A percentile compares a stretch with the other conserved stretches of the same genome.
Evolutionary conservation across 352 stramenopile genomes (phyloP).

Genomic region (Hyaloperonospora arabidopsidis): DNA sequence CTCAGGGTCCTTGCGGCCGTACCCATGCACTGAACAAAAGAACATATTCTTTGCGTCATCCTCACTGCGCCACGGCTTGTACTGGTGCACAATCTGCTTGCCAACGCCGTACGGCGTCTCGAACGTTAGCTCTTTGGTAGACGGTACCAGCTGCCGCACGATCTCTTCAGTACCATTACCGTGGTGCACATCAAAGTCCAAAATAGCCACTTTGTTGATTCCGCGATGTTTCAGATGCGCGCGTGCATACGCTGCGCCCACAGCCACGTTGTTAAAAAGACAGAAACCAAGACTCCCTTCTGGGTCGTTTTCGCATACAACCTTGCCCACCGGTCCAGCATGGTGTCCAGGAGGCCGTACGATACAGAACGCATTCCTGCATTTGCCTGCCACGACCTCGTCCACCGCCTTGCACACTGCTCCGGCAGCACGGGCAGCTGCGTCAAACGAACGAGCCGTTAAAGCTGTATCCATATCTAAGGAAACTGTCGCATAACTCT

Average conservation of each 20-base stretch:
- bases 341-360: constrained; percentile 96
- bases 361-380: constrained; percentile 94
- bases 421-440: constrained; percentile 69
- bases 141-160: constrained; percentile 88
- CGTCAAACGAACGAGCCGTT: constrained; percentile 67
- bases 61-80: constrained; percentile 95
- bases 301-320: constrained; percentile 89
- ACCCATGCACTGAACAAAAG: constrained; percentile 89
- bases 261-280: constrained; percentile 97
- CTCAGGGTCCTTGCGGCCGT: constrained; percentile 64
- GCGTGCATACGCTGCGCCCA: constrained; percentile 93
- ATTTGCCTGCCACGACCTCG: constrained; percentile 77
- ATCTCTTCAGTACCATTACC: constrained; percentile 97
- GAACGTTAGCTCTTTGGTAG: constrained; percentile 64
- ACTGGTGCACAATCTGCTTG: constrained; percentile 76
- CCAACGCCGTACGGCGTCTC: constrained; percentile 88
- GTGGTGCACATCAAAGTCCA: constrained; percentile 99
- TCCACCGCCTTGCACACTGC: constrained; percentile 82
- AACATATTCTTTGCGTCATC: constrained; percentile 93
- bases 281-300: constrained; percentile 91
- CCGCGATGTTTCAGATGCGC: constrained; percentile 87
- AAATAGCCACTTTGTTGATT: constrained; percentile 91
- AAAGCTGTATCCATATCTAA: constrained; percentile 79
- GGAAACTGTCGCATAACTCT: constrained; percentile 32
- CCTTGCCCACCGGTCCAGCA: constrained; percentile 90